Evolutionary conservation across 768 basidiomycete species (phyloP), one percentile per base, ranked within the genome.

Genomic region (Lactarius akahatsu): DNA sequence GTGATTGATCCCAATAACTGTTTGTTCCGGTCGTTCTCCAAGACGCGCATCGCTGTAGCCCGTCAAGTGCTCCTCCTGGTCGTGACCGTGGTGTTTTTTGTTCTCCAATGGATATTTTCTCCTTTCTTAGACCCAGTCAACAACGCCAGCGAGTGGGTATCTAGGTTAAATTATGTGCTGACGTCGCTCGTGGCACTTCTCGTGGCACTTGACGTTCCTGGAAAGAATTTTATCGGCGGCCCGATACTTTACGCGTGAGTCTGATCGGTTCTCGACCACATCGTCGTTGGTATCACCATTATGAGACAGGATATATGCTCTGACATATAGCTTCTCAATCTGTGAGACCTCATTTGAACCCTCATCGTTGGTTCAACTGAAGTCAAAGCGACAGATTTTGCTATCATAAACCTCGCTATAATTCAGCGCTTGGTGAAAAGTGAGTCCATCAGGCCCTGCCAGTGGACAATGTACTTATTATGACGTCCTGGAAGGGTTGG

Each of bases 111-210:
- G 69, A 72, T 83, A 34, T 76, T 84, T 61, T 80, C 80, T 1
- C 88, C 90, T 7, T 91, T 91, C 73, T 71, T 86, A 65, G 84
- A 90, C 71, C 88, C 88, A 23, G 82, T 87, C 65, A 85, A 84
- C 74, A 91, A 91, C 74, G 87, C 88, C 1, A 87, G 85, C 73
- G 89, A 91, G 80, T 89, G 86, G 85, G 81, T 82, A 13, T 90
- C 88, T 54, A 76, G 91, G 59, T 74, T 88, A 55, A 88, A 88
- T 73, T 93, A 90, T 74, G 80, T 91, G 50, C 72, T 82, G 34
- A 89, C 90, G 11, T 81, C 90, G 36, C 74, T 80, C 26, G 80
- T 89, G 40, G 87, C 90, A 3, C 79, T 92, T 26, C 76, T 80
- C n/a, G 83, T 88, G 57, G 85, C 85, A 23, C 75, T 89, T 59